Base-by-base conservation (phyloP, 352 stramenopile species). In the Phytopythium helicoides region DNA sequence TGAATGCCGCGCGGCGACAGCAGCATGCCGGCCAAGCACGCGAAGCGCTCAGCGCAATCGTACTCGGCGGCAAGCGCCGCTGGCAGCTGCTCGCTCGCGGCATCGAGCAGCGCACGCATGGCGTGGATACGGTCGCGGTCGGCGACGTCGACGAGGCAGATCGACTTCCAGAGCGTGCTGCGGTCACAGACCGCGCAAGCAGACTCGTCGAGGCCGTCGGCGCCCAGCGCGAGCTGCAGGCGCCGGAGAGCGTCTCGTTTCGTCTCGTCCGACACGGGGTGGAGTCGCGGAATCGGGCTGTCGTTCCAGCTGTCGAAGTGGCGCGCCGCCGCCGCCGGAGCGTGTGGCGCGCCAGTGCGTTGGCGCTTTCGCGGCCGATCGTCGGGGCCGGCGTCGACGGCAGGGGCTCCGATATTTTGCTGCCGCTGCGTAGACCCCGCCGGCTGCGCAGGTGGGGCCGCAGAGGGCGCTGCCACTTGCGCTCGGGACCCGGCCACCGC, bases 1-100 rank as follows among this genome's bases (percentile, higher is more conserved):
- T 16, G 39, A 6, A 61, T 33, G 26, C 47, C 54, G 42, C 14
- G 23, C 21, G 23, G 47, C 16, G 55, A 62, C 15, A 62, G 39
- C 41, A 57, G 39, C 6, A 49, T 40, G 35, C 47, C 15, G 5
- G 28, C 11, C 9, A 62, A 26, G 18, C 49, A 44, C 1, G 44
- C 26, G 34, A 56, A 31, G 3, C 39, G 2, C 5, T 14, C 11
- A 12, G 47, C 40, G 19, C 47, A 53, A 21, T 53, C 47, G 19
- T 53, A 53, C 16, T 52, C 28, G n/a, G 18, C 22, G 15, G 34
- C 6, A 28, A 42, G 33, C 6, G 28, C 19, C 3, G 6, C n/a
- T 34, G 47, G n/a, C 14, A 53, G 14, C 18, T 42, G 10, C 33
- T 51, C 44, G 25, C 12, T n/a, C 4, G 11, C 12, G 23, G 25